Base-by-base conservation (phyloP, 2,329 filamentous ascomycete genomes). In the Sarocladium strictum region DNA sequence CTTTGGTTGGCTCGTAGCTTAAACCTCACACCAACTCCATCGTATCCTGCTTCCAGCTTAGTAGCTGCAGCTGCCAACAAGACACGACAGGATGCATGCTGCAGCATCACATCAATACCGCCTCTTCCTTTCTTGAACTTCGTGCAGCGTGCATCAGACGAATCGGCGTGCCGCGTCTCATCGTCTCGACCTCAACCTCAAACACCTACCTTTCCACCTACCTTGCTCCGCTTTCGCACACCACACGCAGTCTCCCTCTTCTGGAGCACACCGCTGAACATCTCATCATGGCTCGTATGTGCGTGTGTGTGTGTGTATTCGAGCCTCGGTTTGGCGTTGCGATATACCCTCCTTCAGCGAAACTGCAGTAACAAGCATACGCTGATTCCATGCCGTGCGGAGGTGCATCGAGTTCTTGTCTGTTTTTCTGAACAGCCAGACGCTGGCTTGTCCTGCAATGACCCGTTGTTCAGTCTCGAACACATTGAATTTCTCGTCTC, bases 21-120 rank as follows among this genome's bases (percentile, higher is more conserved):
- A 24, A 12, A 7, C 40, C 7, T 23, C 40, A 12, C 21, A 45
- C 40, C 40, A 15, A 45, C 40, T 32, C 23, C 43, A 32, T 49
- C 15, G 23, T 49, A 3, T 17, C 29, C 29, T 32, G 12, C n/a
- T 11, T n/a, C 43, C 15, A 43, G 40, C 35, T 19, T 38, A 43
- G 40, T 26, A 47, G 43, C 47, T 51, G 47, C 47, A 51, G 47
- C 47, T 51, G 47, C 47, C 47, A 51, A 51, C 47, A 32, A 51
- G 47, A 51, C 47, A 51, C 43, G 17, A 45, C 41, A 40, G 6
- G 37, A 40, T 27, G 43, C 24, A 23, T 29, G 14, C 21, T 47
- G 43, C 43, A 47, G 43, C 43, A 47, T 43, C 38, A 43, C 38
- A 23, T 43, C 38, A 43, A 43, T 6, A 43, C 38, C 17, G n/a